A percentile compares a stretch with the other conserved stretches of the same genome.
Evolutionary conservation across 1,284 basidiomycete species (phyloP).

Genomic region (Pulveroboletus sp.): DNA sequence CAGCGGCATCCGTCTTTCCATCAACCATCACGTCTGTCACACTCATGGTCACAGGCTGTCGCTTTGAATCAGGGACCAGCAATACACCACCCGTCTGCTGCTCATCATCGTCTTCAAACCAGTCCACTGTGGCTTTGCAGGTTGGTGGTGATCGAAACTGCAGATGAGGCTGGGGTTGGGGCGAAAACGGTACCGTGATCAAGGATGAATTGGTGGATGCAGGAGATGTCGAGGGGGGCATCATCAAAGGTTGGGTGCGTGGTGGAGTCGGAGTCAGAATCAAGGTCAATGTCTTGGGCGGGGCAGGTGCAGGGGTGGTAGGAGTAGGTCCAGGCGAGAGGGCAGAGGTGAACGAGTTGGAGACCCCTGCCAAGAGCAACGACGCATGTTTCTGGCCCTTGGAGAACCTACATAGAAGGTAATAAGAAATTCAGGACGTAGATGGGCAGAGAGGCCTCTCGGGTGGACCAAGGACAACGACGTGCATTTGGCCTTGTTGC

Average conservation of each 20-base stretch:
- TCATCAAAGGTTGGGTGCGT: neutral
- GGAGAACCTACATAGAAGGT: slow-evolving; percentile 42
- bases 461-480: slow-evolving; percentile 4
- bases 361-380: slow-evolving; percentile 59
- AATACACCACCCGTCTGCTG: slow-evolving; percentile 25
- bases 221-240: neutral
- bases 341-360: slow-evolving; percentile 51
- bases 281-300: neutral
- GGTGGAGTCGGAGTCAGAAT: slow-evolving; percentile 12
- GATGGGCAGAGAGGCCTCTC: neutral
- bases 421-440: neutral
- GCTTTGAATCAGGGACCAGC: slow-evolving; percentile 29
- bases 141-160: neutral
- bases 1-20: too few relatives aligned
- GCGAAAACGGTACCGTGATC: neutral
- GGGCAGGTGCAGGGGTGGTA: slow-evolving; percentile 23
- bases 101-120: slow-evolving; percentile 39
- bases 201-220: slow-evolving; percentile 5
- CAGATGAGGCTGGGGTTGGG: neutral
- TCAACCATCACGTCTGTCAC: neutral
- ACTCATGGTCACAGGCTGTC: neutral
- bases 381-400: slow-evolving; percentile 67
- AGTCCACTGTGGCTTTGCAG: slow-evolving; percentile 24
- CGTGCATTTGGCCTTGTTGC: slow-evolving; percentile 49
- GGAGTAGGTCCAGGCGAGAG: slow-evolving; percentile 34